These are phyloP conservation scores for Talaromyces piceae DNA, from an alignment of 2,329 filamentous ascomycete genomes.

Conservation along the genomic window DNA sequence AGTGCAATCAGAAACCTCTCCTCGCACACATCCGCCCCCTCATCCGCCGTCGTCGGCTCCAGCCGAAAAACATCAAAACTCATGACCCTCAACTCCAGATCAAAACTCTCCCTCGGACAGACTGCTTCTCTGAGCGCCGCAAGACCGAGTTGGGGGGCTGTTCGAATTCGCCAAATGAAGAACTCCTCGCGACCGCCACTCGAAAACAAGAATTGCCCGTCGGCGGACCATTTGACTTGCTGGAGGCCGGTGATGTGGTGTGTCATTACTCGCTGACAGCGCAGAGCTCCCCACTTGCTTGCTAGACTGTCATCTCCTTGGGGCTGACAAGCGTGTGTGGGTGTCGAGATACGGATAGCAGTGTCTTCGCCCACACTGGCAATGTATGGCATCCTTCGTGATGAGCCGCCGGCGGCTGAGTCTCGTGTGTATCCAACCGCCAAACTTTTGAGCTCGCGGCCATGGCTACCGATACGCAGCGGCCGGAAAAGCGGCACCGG, in stretches of 20 bases:
- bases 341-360: constrained; percentile 60
- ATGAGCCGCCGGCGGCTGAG: background rate
- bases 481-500: constrained; percentile 35
- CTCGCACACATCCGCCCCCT: constrained; percentile 15
- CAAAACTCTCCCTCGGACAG: constrained; percentile 42
- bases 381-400: constrained; percentile 34
- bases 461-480: constrained; percentile 67
- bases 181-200: constrained; percentile 86
- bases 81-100: constrained; percentile 69
- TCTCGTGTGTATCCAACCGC: constrained; percentile 38
- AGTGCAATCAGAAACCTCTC: constrained; percentile 56
- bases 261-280: constrained; percentile 59
- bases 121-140: constrained; percentile 47
- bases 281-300: constrained; percentile 25
- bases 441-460: constrained; percentile 70
- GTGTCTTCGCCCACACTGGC: constrained; percentile 67
- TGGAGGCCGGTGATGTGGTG: constrained; percentile 80
- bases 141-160: constrained; percentile 46
- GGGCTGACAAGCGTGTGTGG: constrained; percentile 11
- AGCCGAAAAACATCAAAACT: constrained; percentile 58
- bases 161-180: constrained; percentile 66
- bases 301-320: constrained; percentile 3
- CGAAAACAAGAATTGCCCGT: constrained; percentile 67
- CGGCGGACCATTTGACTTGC: constrained; percentile 63
- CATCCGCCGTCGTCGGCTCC: constrained; percentile 15